Conservation (phyloP, 2,329 filamentous ascomycete genomes). For the Penicillium sp. region DNA sequence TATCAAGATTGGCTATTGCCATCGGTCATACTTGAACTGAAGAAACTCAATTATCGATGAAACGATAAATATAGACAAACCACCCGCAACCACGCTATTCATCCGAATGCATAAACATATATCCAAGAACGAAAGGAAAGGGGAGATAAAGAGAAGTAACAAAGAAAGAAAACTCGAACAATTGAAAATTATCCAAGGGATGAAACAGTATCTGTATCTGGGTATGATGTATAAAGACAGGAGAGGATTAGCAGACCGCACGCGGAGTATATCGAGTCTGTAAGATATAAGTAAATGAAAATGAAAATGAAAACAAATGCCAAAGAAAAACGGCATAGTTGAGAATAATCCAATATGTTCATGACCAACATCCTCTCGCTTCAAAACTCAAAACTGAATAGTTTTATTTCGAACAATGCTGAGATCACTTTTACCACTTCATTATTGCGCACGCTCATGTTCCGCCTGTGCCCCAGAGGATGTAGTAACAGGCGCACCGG, state of each 20-base stretch:
- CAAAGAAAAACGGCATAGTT: neutral
- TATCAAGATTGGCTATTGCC: too few relatives aligned
- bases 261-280: neutral
- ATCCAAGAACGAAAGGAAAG: neutral
- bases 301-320: neutral
- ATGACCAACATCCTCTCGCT: too few relatives aligned
- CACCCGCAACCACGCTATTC: neutral
- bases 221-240: neutral
- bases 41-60: too few relatives aligned
- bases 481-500: neutral
- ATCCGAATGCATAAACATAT: neutral
- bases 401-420: too few relatives aligned
- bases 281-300: neutral
- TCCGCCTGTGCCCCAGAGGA: constrained; percentile 3
- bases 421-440: neutral
- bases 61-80: neutral
- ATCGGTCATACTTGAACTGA: too few relatives aligned
- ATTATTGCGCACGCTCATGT: constrained; percentile 2
- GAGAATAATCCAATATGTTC: neutral
- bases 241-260: neutral
- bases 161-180: neutral
- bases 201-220: neutral
- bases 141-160: neutral
- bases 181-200: neutral
- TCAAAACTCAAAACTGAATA: too few relatives aligned